Evolutionary conservation across 2,329 filamentous ascomycete genomes (phyloP), one percentile per base, ranked within the genome.

Genomic region (Fusarium lyarnte): DNA sequence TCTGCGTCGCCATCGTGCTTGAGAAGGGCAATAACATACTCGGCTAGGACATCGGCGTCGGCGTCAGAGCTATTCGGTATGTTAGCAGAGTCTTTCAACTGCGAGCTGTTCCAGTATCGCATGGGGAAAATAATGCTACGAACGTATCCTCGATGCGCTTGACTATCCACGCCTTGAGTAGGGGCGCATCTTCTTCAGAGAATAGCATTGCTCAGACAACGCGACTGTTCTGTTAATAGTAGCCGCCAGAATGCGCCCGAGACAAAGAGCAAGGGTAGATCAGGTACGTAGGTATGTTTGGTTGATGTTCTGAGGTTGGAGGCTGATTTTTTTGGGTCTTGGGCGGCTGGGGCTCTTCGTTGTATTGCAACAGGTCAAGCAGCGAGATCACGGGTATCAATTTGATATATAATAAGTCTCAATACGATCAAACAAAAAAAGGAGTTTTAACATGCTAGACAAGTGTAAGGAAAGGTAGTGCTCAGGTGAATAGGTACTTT

Each of bases 1-100:
- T 87, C 85, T 43, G 87, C 84, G 55, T 89, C 86, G 69, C 91
- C 91, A 72, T 94, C 92, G 69, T 92, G 90, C 70, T 89, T 88
- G 49, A 95, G 83, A 25, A 96, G 87, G 11, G 92, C 93, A 69
- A 95, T 86, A n/a, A 95, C 91, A 79, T 95, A 96, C 76, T 96
- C 93, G 51, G 93, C 93, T 6, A 96, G 89, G 9, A 95, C 92
- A 77, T 94, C 93, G 36, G 91, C 89, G 79, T 96, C 93, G 55
- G 92, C 93, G 77, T 95, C 93, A 33, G 92, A 93, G 58, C 92
- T 94, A 70, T 51, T 74, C 58, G 25, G 17, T n/a, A 31, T 46
- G 66, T 77, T 46, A 73, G 66, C 57, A 23, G 38, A 54, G 35
- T 33, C 43, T 41, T 43, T 46, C 43, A 36, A 38, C 45, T 53